Evolutionary conservation across 345 rosid genomes (phyloP).

Genomic region (Euphorbia peplus): DNA sequence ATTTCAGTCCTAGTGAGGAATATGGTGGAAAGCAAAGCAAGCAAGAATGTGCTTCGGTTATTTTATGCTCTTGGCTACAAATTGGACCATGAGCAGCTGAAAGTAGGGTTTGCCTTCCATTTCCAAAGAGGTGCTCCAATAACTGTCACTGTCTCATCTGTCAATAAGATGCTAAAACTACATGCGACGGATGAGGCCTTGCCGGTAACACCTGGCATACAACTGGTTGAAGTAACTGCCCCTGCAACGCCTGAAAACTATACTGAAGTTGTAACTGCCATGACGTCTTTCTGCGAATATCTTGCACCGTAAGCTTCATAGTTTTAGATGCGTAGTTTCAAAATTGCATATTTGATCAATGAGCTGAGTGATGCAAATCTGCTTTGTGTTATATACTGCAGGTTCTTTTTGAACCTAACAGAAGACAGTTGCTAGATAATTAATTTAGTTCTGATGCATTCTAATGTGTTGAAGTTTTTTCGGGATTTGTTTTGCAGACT

Average conservation of each 20-base stretch:
- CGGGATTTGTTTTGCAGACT: slow-evolving; percentile 51
- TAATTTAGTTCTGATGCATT: not conserved
- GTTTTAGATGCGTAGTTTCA: not conserved
- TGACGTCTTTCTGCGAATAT: slow-evolving; percentile 90
- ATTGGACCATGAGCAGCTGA: slow-evolving; percentile 83
- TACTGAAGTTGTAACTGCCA: slow-evolving; percentile 67
- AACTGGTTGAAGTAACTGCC: slow-evolving; percentile 92
- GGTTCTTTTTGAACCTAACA: not conserved
- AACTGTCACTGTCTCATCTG: slow-evolving; percentile 72
- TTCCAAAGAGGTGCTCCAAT: slow-evolving; percentile 76
- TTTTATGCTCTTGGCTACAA: slow-evolving; percentile 86
- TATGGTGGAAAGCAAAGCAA: slow-evolving; percentile 92
- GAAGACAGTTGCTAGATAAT: not conserved
- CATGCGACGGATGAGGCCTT: slow-evolving; percentile 90
- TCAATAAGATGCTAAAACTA: slow-evolving; percentile 75
- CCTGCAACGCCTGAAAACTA: slow-evolving; percentile 87
- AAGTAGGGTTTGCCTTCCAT: slow-evolving; percentile 86
- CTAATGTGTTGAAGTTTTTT: not conserved
- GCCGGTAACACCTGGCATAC: slow-evolving; percentile 94
- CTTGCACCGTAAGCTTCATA: slow-evolving; percentile 75
- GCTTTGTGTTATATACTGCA: not conserved
- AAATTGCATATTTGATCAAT: not conserved
- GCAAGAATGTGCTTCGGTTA: slow-evolving; percentile 78
- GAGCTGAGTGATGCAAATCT: not conserved
- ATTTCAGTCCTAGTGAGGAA: slow-evolving; percentile 75